A percentile compares a stretch with the other conserved stretches of the same genome.
Evolutionary conservation across 345 rosid species (phyloP).

Genomic region (Euphorbia lathyris): DNA sequence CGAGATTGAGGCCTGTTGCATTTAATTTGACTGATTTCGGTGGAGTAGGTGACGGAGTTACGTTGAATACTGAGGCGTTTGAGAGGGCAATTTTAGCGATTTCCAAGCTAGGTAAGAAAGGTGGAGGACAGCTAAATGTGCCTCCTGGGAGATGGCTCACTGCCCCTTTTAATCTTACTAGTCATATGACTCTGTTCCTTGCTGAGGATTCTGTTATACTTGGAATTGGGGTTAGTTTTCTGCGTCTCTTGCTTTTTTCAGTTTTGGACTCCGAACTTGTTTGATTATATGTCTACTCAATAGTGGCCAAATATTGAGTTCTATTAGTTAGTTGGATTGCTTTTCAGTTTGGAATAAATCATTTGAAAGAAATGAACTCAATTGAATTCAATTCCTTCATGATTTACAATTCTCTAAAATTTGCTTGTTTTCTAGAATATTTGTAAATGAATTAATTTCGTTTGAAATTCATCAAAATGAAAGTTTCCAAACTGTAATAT

Average conservation of each 20-base stretch:
- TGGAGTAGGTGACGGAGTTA: constrained; percentile 79
- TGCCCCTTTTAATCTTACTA: constrained; percentile 92
- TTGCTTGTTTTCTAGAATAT: too few relatives aligned
- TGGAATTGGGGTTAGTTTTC: constrained; percentile 59
- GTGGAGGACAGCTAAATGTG: constrained; percentile 94
- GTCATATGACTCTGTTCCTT: constrained; percentile 87
- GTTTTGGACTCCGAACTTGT: not conserved
- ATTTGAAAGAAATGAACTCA: too few relatives aligned
- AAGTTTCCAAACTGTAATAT: too few relatives aligned
- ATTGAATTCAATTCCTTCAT: not conserved
- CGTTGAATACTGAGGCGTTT: constrained; percentile 81
- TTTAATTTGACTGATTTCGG: constrained; percentile 91
- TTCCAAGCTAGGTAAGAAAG: constrained; percentile 62
- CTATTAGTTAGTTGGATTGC: not conserved
- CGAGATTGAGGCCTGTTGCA: constrained; percentile 55
- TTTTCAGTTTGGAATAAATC: not conserved
- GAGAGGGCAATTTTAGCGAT: constrained; percentile 79
- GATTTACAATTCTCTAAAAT: too few relatives aligned
- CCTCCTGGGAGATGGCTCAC: constrained; percentile 95
- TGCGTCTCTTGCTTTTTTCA: not conserved
- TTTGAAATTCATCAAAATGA: too few relatives aligned
- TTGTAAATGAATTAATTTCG: too few relatives aligned
- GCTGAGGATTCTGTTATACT: constrained; percentile 85
- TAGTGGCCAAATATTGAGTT: not conserved
- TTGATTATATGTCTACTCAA: not conserved